Percentiles rank a stretch among this genome's conserved stretches.
Conservation (phyloP, 2,329 filamentous ascomycete genomes). For the Bretziella fagacearum region DNA sequence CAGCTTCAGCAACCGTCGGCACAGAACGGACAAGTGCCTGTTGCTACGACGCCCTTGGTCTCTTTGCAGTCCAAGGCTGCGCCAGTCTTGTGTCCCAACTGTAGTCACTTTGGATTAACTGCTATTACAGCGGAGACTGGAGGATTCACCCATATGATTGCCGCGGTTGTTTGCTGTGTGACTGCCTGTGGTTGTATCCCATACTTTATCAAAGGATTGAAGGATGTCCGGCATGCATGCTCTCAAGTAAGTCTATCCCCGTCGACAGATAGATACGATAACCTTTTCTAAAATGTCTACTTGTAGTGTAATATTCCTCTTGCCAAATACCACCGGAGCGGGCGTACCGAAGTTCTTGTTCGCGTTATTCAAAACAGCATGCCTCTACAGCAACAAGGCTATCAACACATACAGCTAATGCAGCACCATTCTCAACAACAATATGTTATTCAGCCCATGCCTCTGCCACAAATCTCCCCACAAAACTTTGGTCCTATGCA, state of each 20-base stretch:
- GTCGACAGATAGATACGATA: not conserved
- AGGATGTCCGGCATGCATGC: constrained; percentile 18
- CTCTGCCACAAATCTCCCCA: too few species aligned
- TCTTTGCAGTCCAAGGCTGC: constrained; percentile 12
- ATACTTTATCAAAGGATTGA: constrained; percentile 16
- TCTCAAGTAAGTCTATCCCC: not conserved
- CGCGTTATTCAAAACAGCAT: constrained; percentile 7
- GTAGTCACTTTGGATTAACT: constrained; percentile 15
- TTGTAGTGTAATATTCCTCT: constrained; percentile 18
- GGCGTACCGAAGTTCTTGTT: constrained; percentile 17
- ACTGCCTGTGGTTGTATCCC: constrained; percentile 18
- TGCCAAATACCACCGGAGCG: constrained; percentile 18
- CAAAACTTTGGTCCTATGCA: too few species aligned
- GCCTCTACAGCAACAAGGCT: constrained; percentile 5
- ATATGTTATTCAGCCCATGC: too few species aligned
- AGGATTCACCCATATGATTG: constrained; percentile 17
- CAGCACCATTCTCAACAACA: too few species aligned
- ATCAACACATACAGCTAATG: too few species aligned
- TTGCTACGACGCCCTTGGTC: constrained; percentile 15
- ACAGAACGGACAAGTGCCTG: not conserved
- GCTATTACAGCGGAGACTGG: not conserved
- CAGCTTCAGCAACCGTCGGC: not conserved
- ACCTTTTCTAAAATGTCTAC: too few species aligned
- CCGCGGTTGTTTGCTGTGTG: constrained; percentile 16
- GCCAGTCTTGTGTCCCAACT: constrained; percentile 17